Evolutionary conservation across 805 yeast genomes (phyloP).

Genomic region (Saturnispora bothae): DNA sequence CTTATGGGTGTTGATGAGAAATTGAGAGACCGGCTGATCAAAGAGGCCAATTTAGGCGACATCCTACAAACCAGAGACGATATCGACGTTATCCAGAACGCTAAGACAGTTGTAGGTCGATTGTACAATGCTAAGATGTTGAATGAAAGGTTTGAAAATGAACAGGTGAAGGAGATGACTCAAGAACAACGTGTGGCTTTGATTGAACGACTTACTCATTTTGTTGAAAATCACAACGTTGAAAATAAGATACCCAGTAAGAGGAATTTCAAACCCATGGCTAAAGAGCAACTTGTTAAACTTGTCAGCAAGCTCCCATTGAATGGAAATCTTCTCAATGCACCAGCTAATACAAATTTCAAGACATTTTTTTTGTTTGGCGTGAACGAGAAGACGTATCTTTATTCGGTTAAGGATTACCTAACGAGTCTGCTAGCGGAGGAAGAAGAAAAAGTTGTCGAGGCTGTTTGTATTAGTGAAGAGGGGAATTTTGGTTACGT

Average conservation of each 20-base stretch:
- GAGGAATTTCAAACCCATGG: conserved; percentile 8
- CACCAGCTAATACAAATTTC: conserved; percentile 32
- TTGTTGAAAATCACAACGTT: neutral
- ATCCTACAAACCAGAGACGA: conserved; percentile 13
- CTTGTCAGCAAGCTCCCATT: conserved; percentile 56
- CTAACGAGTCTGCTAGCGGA: conserved; percentile 31
- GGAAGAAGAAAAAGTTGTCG: conserved; percentile 21
- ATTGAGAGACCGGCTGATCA: conserved; percentile 69
- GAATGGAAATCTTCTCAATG: conserved; percentile 38
- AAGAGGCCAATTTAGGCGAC: conserved; percentile 44
- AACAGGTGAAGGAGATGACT: conserved; percentile 13
- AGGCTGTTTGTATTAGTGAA: conserved; percentile 42
- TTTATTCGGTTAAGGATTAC: conserved; percentile 43
- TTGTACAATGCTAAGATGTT: conserved; percentile 44
- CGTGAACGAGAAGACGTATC: conserved; percentile 54
- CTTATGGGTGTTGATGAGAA: conserved; percentile 72
- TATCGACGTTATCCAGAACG: conserved; percentile 35
- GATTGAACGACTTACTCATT: conserved; percentile 6
- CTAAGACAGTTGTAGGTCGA: conserved; percentile 34
- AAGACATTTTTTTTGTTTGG: conserved; percentile 70
- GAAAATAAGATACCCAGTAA: conserved; percentile 1
- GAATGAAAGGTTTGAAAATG: conserved; percentile 23
- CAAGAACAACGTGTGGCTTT: conserved; percentile 7
- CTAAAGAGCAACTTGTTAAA: conserved; percentile 39
- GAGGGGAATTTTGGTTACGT: conserved; percentile 56